Evolutionary conservation across 2,329 filamentous ascomycete genomes (phyloP), one percentile per base, ranked within the genome.

Genomic region (Cladosporium sp.): DNA sequence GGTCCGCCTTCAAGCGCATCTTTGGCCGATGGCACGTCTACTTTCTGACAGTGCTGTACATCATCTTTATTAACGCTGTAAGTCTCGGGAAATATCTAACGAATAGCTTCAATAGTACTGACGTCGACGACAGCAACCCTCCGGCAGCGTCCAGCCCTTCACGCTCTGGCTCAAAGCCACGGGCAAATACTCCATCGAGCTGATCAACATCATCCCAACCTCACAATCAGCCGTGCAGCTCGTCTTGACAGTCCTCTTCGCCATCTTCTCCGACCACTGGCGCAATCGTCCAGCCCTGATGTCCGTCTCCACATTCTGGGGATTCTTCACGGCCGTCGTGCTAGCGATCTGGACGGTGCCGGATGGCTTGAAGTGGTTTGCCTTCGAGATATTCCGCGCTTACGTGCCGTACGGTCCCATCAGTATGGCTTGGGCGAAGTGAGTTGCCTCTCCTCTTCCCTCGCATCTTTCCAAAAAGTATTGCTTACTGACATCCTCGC

Each of bases 11-110:
- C 66, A 71, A 2, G 87, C 85, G 69, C 64, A 87, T 88, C 17
- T 81, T 87, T 57, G 75, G 77, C 0, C 82, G 80, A 5, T 88
- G 86, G 85, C 85, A 85, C 60, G 82, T 88, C 1, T 88, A 85
- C 56, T 62, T 80, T 0, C 72, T 89, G 3, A 78, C 78, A 0
- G 56, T 82, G 0, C 69, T 87, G 1, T 88, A 88, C 66, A 77
- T 87, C 53, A 70, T 81, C 40, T 88, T 87, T 74, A 86, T 85
- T 69, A 88, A 88, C 63, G 83, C 79, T 1, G 48, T 51, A 36
- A 74, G 72, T 2, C 72, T 17, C 15, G 25, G 24, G 1, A n/a
- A 19, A 7, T 10, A 9, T 10, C 19, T 17, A n/a, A n/a, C n/a
- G 10, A 39, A 20, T 64, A 72, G 10, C 2, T 15, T 7, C 19